Evolutionary conservation across 1,139 yeast genomes (phyloP).

Genomic region (Protomyces inundatus): DNA sequence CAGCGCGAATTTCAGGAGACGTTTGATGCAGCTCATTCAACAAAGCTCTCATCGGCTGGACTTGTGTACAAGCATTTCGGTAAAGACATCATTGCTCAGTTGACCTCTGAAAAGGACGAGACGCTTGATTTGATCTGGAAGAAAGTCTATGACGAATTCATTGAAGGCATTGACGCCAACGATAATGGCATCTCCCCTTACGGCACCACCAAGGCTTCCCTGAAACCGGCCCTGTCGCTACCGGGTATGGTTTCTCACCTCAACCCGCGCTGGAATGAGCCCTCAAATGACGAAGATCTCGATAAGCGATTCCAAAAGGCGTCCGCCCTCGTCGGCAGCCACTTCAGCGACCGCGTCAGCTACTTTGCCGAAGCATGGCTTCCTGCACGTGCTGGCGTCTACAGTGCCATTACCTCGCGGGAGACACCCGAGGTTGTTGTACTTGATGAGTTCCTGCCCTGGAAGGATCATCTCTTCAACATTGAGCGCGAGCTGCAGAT

Average conservation of each 20-base stretch:
- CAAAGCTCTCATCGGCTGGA: slow-evolving; percentile 92
- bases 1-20: slow-evolving; percentile 74
- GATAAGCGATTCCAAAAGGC: slow-evolving; percentile 68
- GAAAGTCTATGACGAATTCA: slow-evolving; percentile 73
- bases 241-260: slow-evolving; percentile 73
- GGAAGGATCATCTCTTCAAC: slow-evolving; percentile 86
- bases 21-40: slow-evolving; percentile 48
- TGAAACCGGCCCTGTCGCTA: slow-evolving; percentile 45
- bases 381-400: slow-evolving; percentile 78
- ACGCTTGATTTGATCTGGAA: slow-evolving; percentile 61
- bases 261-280: slow-evolving; percentile 78
- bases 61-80: slow-evolving; percentile 82
- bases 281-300: slow-evolving; percentile 51
- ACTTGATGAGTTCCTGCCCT: slow-evolving; percentile 71
- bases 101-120: slow-evolving; percentile 39
- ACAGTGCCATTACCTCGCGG: slow-evolving; percentile 53
- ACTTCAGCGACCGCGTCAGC: slow-evolving; percentile 61
- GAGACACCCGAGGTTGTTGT: slow-evolving; percentile 50
- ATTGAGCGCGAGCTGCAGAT: slow-evolving; percentile 59
- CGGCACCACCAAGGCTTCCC: slow-evolving; percentile 40
- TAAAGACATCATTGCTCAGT: slow-evolving; percentile 57
- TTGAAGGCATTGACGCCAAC: slow-evolving; percentile 91
- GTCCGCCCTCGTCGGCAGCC: slow-evolving; percentile 73
- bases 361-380: slow-evolving; percentile 83
- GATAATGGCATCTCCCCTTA: slow-evolving; percentile 87